A percentile compares a stretch with the other conserved stretches of the same genome.
These are phyloP conservation scores for Clarireedia hainanense DNA, from an alignment of 2,329 filamentous ascomycete genomes.

Conservation along the genomic window DNA sequence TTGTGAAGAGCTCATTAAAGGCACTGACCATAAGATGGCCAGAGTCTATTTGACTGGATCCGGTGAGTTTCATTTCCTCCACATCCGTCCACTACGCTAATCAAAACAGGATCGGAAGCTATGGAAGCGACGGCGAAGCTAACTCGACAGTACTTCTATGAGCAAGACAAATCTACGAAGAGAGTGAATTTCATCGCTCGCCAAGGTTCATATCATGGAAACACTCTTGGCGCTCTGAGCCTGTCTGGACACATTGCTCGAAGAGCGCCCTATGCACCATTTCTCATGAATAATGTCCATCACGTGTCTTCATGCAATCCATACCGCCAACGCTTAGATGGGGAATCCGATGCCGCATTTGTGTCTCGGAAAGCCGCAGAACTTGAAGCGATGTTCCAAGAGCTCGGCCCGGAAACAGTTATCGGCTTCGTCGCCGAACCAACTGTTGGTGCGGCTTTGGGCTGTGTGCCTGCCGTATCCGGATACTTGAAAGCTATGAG, in stretches of 20 bases:
- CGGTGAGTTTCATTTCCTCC: slow-evolving; percentile 33
- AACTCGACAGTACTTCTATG: slow-evolving; percentile 57
- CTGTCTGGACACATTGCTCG: slow-evolving; percentile 53
- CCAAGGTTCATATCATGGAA: slow-evolving; percentile 61
- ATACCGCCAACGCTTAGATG: slow-evolving; percentile 46
- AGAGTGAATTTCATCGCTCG: slow-evolving; percentile 57
- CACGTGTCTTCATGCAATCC: slow-evolving; percentile 56
- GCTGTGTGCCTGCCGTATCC: slow-evolving; percentile 55
- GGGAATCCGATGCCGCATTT: slow-evolving; percentile 47
- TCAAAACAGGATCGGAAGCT: slow-evolving; percentile 51
- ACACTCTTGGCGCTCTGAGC: slow-evolving; percentile 54
- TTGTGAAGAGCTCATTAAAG: slow-evolving; percentile 33
- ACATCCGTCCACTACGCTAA: slow-evolving; percentile 6
- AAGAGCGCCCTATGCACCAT: slow-evolving; percentile 47
- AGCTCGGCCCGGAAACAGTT: slow-evolving; percentile 53
- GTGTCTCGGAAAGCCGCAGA: slow-evolving; percentile 51
- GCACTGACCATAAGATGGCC: slow-evolving; percentile 39
- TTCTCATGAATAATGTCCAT: slow-evolving; percentile 46
- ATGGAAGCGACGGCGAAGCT: slow-evolving; percentile 63
- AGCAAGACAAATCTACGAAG: slow-evolving; percentile 36
- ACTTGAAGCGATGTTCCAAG: slow-evolving; percentile 53
- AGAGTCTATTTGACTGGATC: slow-evolving; percentile 50
- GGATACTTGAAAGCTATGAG: slow-evolving; percentile 66
- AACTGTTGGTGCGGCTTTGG: slow-evolving; percentile 57
- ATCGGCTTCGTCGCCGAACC: slow-evolving; percentile 61